These are phyloP conservation scores for Cystobasidiaceae sp. DNA, from an alignment of 1,284 basidiomycete genomes.

Conservation along the genomic window DNA sequence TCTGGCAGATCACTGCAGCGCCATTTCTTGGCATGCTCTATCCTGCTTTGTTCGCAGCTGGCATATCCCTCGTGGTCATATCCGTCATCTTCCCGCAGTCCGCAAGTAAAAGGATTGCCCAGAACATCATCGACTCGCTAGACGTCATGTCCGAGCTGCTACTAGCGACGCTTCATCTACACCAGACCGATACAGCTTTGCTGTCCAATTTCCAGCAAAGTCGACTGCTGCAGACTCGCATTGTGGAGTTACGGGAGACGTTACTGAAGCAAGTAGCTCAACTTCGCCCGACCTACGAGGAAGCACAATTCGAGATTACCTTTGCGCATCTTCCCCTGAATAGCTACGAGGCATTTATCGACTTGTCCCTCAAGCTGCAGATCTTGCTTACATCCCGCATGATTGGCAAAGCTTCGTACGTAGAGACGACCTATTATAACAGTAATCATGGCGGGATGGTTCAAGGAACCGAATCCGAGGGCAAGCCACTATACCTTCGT, in stretches of 20 bases:
- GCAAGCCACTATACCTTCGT: not conserved
- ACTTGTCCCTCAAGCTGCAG: not conserved
- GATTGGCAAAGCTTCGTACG: not conserved
- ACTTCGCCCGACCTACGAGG: slow-evolving; percentile 11
- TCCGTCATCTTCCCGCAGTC: slow-evolving; percentile 1
- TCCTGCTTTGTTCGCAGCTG: slow-evolving; percentile 17
- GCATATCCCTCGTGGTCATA: slow-evolving; percentile 11
- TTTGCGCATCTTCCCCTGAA: slow-evolving; percentile 4
- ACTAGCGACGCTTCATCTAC: slow-evolving; percentile 19
- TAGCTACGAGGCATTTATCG: slow-evolving; percentile 10
- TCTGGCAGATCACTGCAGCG: not conserved
- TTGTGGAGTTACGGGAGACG: not conserved
- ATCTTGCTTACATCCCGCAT: slow-evolving; percentile 1
- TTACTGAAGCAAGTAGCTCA: not conserved
- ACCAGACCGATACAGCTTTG: not conserved
- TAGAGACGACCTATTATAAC: not conserved
- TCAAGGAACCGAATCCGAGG: not conserved
- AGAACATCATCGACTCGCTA: not conserved
- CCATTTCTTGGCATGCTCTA: slow-evolving; percentile 27
- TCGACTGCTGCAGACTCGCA: not conserved
- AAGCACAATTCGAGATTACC: slow-evolving; percentile 15
- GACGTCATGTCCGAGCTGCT: slow-evolving; percentile 8
- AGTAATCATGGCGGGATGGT: not conserved
- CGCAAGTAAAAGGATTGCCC: not conserved
- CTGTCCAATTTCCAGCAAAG: not conserved